A percentile compares a stretch with the other conserved stretches of the same genome.
Evolutionary conservation across 371 early-diverging fungal species (phyloP).

Genomic region (Mortierella sp.): DNA sequence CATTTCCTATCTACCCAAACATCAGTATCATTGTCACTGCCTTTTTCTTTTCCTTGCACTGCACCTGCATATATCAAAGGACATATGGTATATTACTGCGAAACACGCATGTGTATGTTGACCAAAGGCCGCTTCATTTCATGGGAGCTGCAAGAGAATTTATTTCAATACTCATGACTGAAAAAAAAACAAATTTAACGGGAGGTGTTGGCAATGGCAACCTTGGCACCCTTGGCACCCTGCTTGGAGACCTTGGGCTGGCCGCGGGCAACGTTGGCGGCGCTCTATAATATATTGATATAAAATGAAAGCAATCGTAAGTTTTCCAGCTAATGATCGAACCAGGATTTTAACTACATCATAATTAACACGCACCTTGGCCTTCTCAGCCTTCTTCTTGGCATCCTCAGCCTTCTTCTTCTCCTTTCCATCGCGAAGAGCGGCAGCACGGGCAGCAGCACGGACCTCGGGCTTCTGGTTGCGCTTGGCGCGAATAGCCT

Average conservation of each 20-base stretch:
- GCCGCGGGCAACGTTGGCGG: slow-evolving; percentile 55
- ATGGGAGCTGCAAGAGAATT: slow-evolving; percentile 18
- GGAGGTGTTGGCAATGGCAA: slow-evolving; percentile 89
- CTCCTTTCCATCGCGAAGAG: slow-evolving; percentile 90
- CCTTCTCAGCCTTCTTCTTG: slow-evolving; percentile 86
- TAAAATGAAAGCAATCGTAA: not conserved
- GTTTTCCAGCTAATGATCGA: not conserved
- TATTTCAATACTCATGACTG: slow-evolving; percentile 43
- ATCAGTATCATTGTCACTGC: no score
- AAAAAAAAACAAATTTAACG: slow-evolving; percentile 73
- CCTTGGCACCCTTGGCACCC: slow-evolving; percentile 87
- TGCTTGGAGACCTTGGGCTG: slow-evolving; percentile 89
- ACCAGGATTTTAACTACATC: not conserved
- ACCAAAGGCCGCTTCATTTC: not conserved
- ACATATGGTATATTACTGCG: not conserved
- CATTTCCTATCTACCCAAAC: no score
- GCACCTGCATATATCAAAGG: no score
- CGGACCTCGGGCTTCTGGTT: slow-evolving; percentile 95
- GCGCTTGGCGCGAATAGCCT: slow-evolving; percentile 96
- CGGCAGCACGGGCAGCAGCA: slow-evolving; percentile 91
- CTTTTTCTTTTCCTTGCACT: no score
- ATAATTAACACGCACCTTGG: slow-evolving; percentile 44
- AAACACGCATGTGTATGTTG: not conserved
- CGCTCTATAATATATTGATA: slow-evolving; percentile 29
- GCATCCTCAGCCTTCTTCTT: slow-evolving; percentile 84